Evolutionary conservation across 306 rosid species (phyloP).

Genomic region (Cucurbita maxima): DNA sequence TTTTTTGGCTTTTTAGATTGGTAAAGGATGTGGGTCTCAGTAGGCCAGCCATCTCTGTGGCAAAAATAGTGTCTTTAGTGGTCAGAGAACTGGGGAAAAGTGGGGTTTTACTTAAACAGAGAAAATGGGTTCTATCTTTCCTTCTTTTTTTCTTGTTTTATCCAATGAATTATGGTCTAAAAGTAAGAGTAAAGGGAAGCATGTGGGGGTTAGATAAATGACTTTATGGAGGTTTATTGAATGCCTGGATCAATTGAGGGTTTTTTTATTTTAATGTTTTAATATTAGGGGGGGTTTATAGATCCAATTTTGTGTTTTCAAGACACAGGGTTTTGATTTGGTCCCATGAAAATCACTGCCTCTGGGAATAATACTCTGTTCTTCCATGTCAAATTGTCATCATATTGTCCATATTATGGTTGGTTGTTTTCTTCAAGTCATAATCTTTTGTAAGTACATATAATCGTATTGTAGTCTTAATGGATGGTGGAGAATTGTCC

Average conservation of each 20-base stretch:
- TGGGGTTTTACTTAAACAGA: conserved; percentile 17
- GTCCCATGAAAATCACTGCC: conserved; percentile 7
- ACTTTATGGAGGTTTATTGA: conserved; percentile 1
- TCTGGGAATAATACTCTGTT: not conserved
- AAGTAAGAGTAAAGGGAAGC: not conserved
- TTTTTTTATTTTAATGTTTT: too few relatives aligned
- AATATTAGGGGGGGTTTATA: not conserved
- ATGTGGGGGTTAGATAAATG: not conserved
- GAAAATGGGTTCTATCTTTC: conserved; percentile 7
- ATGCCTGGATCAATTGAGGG: not conserved
- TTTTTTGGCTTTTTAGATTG: not conserved
- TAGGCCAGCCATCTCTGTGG: not conserved
- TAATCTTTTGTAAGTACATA: not conserved
- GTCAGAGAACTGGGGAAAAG: conserved; percentile 26
- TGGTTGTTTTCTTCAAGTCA: not conserved
- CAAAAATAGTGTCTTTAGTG: conserved; percentile 12
- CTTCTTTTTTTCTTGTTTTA: not conserved
- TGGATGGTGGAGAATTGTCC: not conserved
- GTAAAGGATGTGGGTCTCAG: not conserved
- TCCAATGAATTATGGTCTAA: conserved; percentile 3
- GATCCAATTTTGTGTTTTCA: conserved; percentile 3
- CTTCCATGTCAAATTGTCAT: not conserved
- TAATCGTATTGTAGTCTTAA: not conserved
- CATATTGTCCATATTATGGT: not conserved
- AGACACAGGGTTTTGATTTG: conserved; percentile 5